A percentile compares a stretch with the other conserved stretches of the same genome.
These are phyloP conservation scores for Strobilomyces dryophilus DNA, from an alignment of 768 basidiomycete species.

Conservation along the genomic window DNA sequence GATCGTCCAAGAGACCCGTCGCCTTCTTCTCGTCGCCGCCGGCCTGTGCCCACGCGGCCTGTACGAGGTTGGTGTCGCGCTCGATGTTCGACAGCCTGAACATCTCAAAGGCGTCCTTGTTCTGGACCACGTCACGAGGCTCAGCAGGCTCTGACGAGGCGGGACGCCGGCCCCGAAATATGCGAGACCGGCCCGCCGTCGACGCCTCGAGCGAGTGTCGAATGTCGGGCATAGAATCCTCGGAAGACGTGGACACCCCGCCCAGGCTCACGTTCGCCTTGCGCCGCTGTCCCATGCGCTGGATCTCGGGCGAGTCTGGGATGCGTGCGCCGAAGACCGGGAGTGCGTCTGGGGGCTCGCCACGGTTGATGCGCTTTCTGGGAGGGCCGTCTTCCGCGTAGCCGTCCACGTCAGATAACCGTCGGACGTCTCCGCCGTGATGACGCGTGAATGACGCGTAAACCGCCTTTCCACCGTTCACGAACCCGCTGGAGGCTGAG, in stretches of 20 bases:
- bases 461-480: conserved; percentile 36
- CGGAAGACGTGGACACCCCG: conserved; percentile 56
- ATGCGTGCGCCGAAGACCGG: conserved; percentile 13
- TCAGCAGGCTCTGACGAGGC: conserved; percentile 30
- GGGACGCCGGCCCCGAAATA: conserved; percentile 47
- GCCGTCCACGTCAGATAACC: conserved; percentile 37
- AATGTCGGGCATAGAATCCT: conserved; percentile 60
- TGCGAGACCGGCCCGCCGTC: conserved; percentile 41
- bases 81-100: conserved; percentile 64
- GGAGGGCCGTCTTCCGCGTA: conserved; percentile 57
- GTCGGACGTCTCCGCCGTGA: conserved; percentile 33
- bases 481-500: conserved; percentile 56
- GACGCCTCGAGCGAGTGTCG: conserved; percentile 39
- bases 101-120: conserved; percentile 39
- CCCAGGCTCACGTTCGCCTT: conserved; percentile 35
- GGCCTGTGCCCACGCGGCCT: conserved; percentile 65
- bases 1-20: conserved; percentile 53
- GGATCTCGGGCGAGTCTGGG: conserved; percentile 59
- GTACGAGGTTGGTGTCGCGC: conserved; percentile 36
- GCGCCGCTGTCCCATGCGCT: conserved; percentile 49
- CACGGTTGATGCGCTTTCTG: conserved; percentile 64
- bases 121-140: conserved; percentile 13
- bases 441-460: conserved; percentile 54
- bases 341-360: conserved; percentile 36
- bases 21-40: conserved; percentile 60